These are phyloP conservation scores for Synchytrium microbalum DNA, from an alignment of 371 early-diverging fungal species.

Conservation along the genomic window DNA sequence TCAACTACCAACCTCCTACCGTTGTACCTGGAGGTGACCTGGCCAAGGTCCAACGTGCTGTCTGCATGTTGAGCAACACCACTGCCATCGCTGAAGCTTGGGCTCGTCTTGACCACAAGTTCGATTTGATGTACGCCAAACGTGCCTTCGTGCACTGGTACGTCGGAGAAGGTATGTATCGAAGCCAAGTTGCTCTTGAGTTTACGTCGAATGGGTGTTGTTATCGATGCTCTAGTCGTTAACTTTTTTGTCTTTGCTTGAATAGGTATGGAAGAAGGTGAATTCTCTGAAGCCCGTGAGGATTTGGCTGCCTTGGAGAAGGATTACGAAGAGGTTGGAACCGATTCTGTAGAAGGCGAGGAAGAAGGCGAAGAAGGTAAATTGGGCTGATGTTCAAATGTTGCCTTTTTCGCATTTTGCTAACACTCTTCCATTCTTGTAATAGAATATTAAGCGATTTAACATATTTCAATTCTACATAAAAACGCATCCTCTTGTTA, in stretches of 20 bases:
- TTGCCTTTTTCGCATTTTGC: no score
- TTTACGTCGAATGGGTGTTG: no score
- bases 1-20: constrained; percentile 85
- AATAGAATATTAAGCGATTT: no score
- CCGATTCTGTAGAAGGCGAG: constrained; percentile 78
- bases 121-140: constrained; percentile 95
- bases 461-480: no score
- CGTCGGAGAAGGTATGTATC: constrained; percentile 81
- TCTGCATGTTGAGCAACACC: constrained; percentile 93
- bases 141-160: constrained; percentile 99
- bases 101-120: constrained; percentile 92
- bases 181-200: constrained; percentile 2
- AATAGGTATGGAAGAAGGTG: constrained; percentile 79
- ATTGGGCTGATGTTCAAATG: no score
- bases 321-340: constrained; percentile 97
- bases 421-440: no score
- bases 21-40: constrained; percentile 89
- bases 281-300: constrained; percentile 99
- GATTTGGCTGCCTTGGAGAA: constrained; percentile 98
- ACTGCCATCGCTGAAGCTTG: constrained; percentile 96
- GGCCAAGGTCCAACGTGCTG: constrained; percentile 88
- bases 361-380: no score
- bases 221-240: no score
- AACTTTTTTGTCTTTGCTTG: no score
- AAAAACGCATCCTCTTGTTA: no score